Conservation (phyloP, 345 rosid genomes). For the Crucihimalaya himalaica region DNA sequence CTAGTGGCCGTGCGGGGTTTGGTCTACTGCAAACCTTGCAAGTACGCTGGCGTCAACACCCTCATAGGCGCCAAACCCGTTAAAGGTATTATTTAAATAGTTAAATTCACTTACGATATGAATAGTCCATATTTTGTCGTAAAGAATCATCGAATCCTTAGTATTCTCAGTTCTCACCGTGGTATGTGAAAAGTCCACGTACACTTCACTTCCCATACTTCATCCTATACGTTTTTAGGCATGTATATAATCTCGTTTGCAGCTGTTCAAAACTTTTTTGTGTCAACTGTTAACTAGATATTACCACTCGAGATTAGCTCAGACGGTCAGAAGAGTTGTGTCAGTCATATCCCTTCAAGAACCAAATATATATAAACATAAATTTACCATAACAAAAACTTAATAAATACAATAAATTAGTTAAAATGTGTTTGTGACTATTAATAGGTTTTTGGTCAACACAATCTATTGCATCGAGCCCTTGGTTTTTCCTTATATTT, state of each 20-base stretch:
- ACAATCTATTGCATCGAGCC: neutral
- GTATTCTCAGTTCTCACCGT: neutral
- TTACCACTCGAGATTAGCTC: neutral
- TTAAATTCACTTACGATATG: neutral
- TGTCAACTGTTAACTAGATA: neutral
- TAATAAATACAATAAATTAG: no score
- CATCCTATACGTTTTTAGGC: neutral
- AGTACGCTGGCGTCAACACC: slow-evolving; percentile 60
- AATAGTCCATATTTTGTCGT: neutral
- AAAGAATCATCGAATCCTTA: no score
- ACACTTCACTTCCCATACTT: neutral
- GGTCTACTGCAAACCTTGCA: slow-evolving; percentile 87
- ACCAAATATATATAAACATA: neutral
- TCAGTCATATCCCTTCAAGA: neutral
- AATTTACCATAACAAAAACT: neutral
- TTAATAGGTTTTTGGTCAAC: neutral
- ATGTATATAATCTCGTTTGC: neutral
- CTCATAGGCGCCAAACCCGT: slow-evolving; percentile 67
- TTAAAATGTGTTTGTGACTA: neutral
- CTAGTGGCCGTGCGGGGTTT: slow-evolving; percentile 71
- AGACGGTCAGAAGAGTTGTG: neutral
- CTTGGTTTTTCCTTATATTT: neutral
- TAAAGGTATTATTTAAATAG: slow-evolving; percentile 41
- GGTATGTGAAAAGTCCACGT: neutral
- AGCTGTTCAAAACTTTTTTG: neutral